phyloP scores from a whole-genome alignment of 192 early-diverging fungal species.

The Endogone sp. region DNA sequence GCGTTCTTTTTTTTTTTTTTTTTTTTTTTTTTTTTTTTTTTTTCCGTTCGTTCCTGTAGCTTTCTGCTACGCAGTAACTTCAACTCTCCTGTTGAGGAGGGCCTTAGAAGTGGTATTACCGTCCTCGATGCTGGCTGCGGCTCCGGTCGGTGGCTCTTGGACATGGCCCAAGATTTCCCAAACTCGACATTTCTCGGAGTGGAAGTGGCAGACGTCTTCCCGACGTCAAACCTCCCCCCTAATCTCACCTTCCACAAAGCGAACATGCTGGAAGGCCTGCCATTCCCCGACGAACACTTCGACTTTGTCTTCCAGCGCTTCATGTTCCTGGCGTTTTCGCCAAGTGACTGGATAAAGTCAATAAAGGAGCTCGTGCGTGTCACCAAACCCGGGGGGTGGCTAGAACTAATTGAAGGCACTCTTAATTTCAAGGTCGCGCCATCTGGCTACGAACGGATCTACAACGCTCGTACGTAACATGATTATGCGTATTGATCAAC shows the following conservation, averaged over 20 bases:
- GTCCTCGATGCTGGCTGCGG: neutral
- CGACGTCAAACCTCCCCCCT: slow-evolving; percentile 2
- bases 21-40: neutral
- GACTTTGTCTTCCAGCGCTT: slow-evolving; percentile 23
- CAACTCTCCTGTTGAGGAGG: neutral
- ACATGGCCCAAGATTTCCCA: slow-evolving; percentile 19
- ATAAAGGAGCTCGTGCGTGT: slow-evolving; percentile 8
- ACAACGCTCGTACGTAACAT: neutral
- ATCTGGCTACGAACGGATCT: neutral
- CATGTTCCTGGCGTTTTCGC: slow-evolving; percentile 6
- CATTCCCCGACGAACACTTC: slow-evolving; percentile 21
- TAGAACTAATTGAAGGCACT: slow-evolving; percentile 14
- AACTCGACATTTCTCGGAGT: slow-evolving; percentile 14
- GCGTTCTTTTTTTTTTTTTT: neutral
- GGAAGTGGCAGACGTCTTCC: slow-evolving; percentile 14
- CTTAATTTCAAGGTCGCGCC: neutral
- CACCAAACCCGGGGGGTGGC: slow-evolving; percentile 23
- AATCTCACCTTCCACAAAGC: slow-evolving; percentile 17
- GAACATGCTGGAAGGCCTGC: slow-evolving; percentile 16
- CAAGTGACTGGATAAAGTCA: slow-evolving; percentile 6
- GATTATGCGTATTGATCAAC: neutral
- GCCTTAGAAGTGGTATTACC: neutral
- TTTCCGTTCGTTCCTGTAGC: neutral
- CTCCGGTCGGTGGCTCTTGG: neutral
- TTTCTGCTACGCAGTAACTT: neutral